Base-by-base conservation (phyloP, 306 rosid species). In the Rosa persica region DNA sequence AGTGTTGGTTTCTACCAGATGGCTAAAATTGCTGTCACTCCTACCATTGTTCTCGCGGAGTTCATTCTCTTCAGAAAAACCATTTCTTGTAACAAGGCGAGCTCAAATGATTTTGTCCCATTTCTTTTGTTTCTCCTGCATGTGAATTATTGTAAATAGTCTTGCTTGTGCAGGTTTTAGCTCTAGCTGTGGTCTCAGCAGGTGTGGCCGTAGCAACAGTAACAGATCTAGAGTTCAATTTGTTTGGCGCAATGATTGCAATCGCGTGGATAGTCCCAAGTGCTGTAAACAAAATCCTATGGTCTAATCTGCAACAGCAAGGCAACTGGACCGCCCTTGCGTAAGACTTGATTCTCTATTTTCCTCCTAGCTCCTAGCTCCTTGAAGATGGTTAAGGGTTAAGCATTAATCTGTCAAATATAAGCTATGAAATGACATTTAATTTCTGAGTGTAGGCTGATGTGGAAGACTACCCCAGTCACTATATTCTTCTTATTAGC, bases 21-120 rank as follows among this genome's bases (percentile, higher is more conserved):
- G 99, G 96, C 99, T 60, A 95, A 95, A 86, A 95, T 95, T 87
- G 97, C 97, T 64, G 98, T 95, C 49, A 95, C 99, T 36, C 99
- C 98, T 34, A 92, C 98, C 68, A 93, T 95, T 82, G 99, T 95
- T 79, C 77, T 93, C 1, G 92, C 93, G 3, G 94, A 95, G 87
- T 93, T 95, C 85, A 66, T 95, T 57, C 90, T 93, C 79, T 86
- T 85, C 82, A 74, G 79, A 38, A 95, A 89, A 80, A 88, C 84
- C 61, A 85, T 93, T 68, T 84, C 97, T 65, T 85, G 55, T 1
- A 84, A 82, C 57, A 95, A 91, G 97, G 99, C 89, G 38, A 20
- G 34, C 61, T 69, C 66, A n/a, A 70, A 25, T 27, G 9, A 58
- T 8, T 8, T 40, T 71, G 6, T 9, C 51, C 22, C 6, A 13